A percentile compares a stretch with the other conserved stretches of the same genome.
These are phyloP conservation scores for Glycine tomentella DNA, from an alignment of 306 rosid species.

Conservation along the genomic window DNA sequence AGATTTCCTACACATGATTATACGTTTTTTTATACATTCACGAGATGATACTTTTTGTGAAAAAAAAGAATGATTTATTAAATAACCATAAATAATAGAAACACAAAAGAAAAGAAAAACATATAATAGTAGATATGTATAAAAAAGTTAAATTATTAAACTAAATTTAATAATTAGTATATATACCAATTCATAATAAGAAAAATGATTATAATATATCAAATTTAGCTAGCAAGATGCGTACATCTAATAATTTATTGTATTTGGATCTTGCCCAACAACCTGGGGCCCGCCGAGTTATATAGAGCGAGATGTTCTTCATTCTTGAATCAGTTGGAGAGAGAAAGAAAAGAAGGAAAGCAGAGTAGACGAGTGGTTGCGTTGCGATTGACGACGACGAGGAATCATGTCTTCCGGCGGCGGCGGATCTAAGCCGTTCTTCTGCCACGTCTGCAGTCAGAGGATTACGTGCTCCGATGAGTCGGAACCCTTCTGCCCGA, in stretches of 20 bases:
- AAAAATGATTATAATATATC: too few relatives aligned
- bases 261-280: background rate
- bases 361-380: background rate
- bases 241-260: background rate
- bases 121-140: too few relatives aligned
- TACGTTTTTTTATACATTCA: too few relatives aligned
- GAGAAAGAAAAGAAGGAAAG: background rate
- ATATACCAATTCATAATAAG: too few relatives aligned
- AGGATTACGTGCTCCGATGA: conserved; percentile 62
- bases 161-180: too few relatives aligned
- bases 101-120: too few relatives aligned
- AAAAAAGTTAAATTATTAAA: too few relatives aligned
- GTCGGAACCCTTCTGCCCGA: conserved; percentile 79
- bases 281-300: background rate
- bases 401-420: conserved; percentile 68
- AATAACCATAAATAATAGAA: too few relatives aligned
- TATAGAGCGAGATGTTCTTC: background rate
- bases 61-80: too few relatives aligned
- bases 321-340: background rate
- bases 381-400: background rate
- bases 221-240: too few relatives aligned
- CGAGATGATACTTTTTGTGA: too few relatives aligned
- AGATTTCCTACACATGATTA: too few relatives aligned
- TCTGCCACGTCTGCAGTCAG: conserved; percentile 72
- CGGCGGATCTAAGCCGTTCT: conserved; percentile 55